Base-by-base conservation (phyloP, 805 yeast species). In the Saccharomyces paradoxus region DNA sequence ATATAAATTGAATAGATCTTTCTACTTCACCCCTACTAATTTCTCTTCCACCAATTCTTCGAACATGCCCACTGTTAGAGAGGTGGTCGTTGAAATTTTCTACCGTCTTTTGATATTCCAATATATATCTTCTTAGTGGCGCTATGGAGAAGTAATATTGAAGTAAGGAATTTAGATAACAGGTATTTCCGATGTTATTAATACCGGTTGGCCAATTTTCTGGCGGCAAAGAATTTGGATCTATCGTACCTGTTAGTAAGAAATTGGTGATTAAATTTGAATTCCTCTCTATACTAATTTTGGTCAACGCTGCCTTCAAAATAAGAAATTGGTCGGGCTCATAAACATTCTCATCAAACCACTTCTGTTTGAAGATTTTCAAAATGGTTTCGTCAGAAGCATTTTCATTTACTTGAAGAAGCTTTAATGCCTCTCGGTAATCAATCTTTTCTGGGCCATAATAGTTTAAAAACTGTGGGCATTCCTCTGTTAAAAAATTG, bases 101-200 rank as follows among this genome's bases (percentile, higher is more conserved):
- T 28, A 62, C 50, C 50, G 69, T 63, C 24, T 70, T 79, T 49
- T 80, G 75, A 61, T 87, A 90, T 1, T 74, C 62, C 52, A 87
- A 61, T 21, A 89, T 77, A 56, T 79, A 77, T 2, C 85, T 81
- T 55, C 97, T 77, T 44, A 94, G 73, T 0, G 97, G 97, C 54
- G 81, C 81, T 48, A 94, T 81, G 6, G 89, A 86, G 72, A 90
- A 94, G 68, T 89, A 92, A 64, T 86, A 92, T 66, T 92, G 99
- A 46, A 92, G 72, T 50, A 94, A 74, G 0, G 98, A 92, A 67
- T 94, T 92, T 68, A 94, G 75, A 62, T 91, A 91, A 70, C 99
- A 94, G 0, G 99, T 92, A 67, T 94, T 94, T 26, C 99, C 99
- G 58, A 90, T 91, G 66, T 94, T 94, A 69, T 86, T 88, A 64